Evolutionary conservation across 208 protist species (phyloP).

Genomic region (Tritrichomonas musculus): DNA sequence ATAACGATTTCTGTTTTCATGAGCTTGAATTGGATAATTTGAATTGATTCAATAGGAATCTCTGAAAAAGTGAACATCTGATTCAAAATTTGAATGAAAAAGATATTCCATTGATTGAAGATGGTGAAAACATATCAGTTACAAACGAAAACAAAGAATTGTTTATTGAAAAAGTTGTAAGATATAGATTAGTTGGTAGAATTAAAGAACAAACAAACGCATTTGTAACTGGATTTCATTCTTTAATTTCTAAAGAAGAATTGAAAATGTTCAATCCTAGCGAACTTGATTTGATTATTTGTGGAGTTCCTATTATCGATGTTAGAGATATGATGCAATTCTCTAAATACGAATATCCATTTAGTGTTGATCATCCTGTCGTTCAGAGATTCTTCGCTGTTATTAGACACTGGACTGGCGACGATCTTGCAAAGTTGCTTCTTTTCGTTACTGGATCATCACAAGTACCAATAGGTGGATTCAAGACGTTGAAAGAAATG

Average conservation of each 20-base stretch:
- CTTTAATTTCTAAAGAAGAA: slow-evolving; percentile 77
- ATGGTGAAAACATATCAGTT: slow-evolving; percentile 75
- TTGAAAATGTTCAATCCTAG: slow-evolving; percentile 83
- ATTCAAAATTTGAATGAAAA: too few species aligned
- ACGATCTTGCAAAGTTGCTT: slow-evolving; percentile 78
- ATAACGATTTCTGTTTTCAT: too few species aligned
- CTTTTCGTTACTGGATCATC: slow-evolving; percentile 95
- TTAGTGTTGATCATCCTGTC: slow-evolving; percentile 51
- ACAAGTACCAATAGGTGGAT: slow-evolving; percentile 89
- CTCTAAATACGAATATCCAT: slow-evolving; percentile 77
- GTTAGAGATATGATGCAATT: slow-evolving; percentile 77
- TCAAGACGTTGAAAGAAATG: slow-evolving; percentile 64
- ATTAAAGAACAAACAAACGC: slow-evolving; percentile 84
- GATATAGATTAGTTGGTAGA: slow-evolving; percentile 74
- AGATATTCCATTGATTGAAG: too few species aligned
- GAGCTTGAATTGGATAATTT: too few species aligned
- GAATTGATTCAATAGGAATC: too few species aligned
- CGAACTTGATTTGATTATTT: too few species aligned
- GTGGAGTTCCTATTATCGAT: slow-evolving; percentile 88
- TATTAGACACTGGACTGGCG: slow-evolving; percentile 63
- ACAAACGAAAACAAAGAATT: slow-evolving; percentile 89
- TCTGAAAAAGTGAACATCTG: too few species aligned
- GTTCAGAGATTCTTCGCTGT: slow-evolving; percentile 94
- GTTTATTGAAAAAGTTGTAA: slow-evolving; percentile 82
- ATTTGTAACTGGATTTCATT: slow-evolving; percentile 87